These are phyloP conservation scores for Chlamydomonas incerta DNA, from an alignment of 139 green algal species.

Conservation along the genomic window DNA sequence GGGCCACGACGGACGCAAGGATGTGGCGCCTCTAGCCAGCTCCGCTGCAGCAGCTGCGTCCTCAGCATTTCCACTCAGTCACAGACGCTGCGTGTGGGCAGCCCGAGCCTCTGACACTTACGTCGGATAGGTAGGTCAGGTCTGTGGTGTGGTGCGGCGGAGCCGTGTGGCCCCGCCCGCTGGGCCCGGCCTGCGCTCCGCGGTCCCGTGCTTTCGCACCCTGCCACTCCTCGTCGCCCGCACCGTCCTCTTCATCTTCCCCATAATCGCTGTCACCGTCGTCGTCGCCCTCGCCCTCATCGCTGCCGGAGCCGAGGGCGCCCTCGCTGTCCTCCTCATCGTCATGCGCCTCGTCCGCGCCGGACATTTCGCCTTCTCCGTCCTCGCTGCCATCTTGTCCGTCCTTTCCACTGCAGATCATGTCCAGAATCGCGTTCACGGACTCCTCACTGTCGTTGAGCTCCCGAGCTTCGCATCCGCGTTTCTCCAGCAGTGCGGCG, in stretches of 20 bases:
- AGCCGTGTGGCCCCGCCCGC: too few species aligned
- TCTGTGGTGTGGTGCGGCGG: too few species aligned
- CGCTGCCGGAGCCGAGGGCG: neutral
- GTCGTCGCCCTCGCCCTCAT: neutral
- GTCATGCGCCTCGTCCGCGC: neutral
- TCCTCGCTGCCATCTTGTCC: neutral
- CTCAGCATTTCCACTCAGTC: too few species aligned
- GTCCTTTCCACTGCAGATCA: neutral
- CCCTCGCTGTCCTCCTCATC: neutral
- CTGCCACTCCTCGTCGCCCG: neutral
- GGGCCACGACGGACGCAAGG: too few species aligned
- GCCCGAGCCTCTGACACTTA: neutral
- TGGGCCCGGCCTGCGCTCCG: neutral
- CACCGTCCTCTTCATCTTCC: neutral
- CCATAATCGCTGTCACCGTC: neutral
- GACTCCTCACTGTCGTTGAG: neutral
- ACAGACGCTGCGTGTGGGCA: neutral
- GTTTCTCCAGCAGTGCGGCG: neutral
- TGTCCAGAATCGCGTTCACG: constrained; percentile 15
- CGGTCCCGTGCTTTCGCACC: too few species aligned
- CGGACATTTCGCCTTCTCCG: neutral
- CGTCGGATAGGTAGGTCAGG: too few species aligned
- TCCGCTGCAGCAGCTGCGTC: too few species aligned
- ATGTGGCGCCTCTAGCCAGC: too few species aligned
- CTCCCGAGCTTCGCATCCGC: neutral